Percentiles rank a stretch among this genome's conserved stretches.
Evolutionary conservation across 2,329 filamentous ascomycete species (phyloP).

Genomic region (Cytospora schulzeri): DNA sequence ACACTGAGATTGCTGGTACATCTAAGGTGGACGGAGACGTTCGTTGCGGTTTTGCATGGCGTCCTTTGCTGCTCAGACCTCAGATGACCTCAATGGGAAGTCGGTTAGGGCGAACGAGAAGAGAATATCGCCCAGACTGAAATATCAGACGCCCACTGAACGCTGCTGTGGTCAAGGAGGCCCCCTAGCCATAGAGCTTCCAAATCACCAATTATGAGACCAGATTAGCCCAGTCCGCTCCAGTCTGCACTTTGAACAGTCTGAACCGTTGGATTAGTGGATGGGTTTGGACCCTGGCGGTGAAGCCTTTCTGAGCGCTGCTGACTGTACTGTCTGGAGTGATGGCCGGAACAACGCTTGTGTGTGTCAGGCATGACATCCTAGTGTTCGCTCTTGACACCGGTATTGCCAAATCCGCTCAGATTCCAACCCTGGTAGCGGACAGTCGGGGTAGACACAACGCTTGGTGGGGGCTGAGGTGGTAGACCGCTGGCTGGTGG

Average conservation of each 20-base stretch:
- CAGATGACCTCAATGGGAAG: not conserved
- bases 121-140: not conserved
- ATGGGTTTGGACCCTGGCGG: not conserved
- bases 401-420: slow-evolving; percentile 44
- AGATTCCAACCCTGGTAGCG: slow-evolving; percentile 45
- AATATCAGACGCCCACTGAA: not conserved
- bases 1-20: not conserved
- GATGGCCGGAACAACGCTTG: not conserved
- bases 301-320: not conserved
- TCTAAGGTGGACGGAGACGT: not conserved
- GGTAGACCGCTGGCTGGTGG: slow-evolving; percentile 37
- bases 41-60: not conserved
- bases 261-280: not conserved
- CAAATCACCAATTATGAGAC: not conserved
- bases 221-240: not conserved
- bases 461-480: slow-evolving; percentile 39
- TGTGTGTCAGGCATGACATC: not conserved
- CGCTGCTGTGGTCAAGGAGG: not conserved
- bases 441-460: slow-evolving; percentile 32
- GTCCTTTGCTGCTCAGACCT: not conserved
- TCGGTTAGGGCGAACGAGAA: not conserved
- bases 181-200: not conserved
- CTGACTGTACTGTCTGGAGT: not conserved
- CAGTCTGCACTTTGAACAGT: not conserved
- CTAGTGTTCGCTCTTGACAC: slow-evolving; percentile 35